These are phyloP conservation scores for Clarireedia sp. DNA, from an alignment of 2,329 filamentous ascomycete species.

Conservation along the genomic window DNA sequence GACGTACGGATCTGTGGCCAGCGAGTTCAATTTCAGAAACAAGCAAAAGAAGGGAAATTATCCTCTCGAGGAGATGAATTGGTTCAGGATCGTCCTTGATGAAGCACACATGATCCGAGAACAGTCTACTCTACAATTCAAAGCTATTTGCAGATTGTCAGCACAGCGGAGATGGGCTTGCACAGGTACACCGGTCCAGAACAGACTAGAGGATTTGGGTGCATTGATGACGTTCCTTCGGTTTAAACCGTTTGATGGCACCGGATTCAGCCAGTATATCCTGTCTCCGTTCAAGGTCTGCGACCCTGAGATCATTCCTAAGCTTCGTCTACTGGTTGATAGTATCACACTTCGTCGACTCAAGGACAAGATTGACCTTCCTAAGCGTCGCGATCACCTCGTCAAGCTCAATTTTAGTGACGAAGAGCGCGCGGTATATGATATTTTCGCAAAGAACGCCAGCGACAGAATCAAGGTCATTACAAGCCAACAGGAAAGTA, in stretches of 20 bases:
- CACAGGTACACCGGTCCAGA: constrained; percentile 95
- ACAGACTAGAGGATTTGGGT: constrained; percentile 81
- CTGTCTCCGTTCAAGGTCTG: constrained; percentile 79
- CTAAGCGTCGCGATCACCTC: constrained; percentile 63
- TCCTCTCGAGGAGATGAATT: constrained; percentile 71
- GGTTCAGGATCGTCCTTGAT: constrained; percentile 90
- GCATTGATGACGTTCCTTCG: constrained; percentile 80
- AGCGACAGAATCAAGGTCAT: constrained; percentile 73
- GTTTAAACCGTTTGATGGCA: constrained; percentile 76
- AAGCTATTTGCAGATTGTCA: constrained; percentile 71
- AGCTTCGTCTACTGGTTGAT: constrained; percentile 81
- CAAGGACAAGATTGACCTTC: constrained; percentile 85
- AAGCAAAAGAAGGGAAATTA: constrained; percentile 51
- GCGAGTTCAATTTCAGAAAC: constrained; percentile 61
- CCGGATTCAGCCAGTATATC: constrained; percentile 71
- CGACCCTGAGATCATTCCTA: constrained; percentile 74
- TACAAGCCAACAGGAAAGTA: constrained; percentile 53
- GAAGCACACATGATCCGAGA: constrained; percentile 95
- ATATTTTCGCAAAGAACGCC: constrained; percentile 76
- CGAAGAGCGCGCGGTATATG: constrained; percentile 71
- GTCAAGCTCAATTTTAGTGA: constrained; percentile 67
- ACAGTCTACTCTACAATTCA: constrained; percentile 70
- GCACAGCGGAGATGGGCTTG: constrained; percentile 88
- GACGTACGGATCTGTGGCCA: constrained; percentile 81
- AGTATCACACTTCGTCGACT: constrained; percentile 87